phyloP scores from a whole-genome alignment of 2,329 filamentous ascomycete genomes.

The Fusarium tricinctum region DNA sequence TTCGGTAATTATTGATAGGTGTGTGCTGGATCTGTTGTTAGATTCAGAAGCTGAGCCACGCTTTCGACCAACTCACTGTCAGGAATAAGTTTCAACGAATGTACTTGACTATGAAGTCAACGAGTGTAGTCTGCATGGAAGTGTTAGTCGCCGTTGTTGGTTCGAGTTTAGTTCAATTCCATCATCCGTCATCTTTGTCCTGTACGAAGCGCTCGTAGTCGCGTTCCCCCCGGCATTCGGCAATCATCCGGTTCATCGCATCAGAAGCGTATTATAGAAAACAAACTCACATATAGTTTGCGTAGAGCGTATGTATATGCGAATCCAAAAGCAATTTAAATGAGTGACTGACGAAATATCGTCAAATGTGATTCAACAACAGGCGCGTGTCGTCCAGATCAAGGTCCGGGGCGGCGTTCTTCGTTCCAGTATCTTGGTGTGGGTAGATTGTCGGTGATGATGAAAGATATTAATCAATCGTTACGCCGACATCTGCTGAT shows the following conservation, averaged over 20 bases:
- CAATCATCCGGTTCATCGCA: background rate
- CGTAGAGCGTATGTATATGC: constrained; percentile 51
- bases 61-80: constrained; percentile 57
- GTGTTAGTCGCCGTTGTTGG: constrained; percentile 24
- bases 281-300: constrained; percentile 50
- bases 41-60: background rate
- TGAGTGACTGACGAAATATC: constrained; percentile 64
- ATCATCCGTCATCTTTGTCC: background rate
- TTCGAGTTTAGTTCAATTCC: background rate
- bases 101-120: constrained; percentile 71
- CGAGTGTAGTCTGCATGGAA: constrained; percentile 58
- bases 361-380: constrained; percentile 54
- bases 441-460: constrained; percentile 31
- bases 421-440: constrained; percentile 34
- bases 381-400: constrained; percentile 49
- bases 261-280: background rate
- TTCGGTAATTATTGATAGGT: constrained; percentile 40
- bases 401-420: constrained; percentile 44
- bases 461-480: constrained; percentile 50
- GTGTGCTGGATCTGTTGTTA: constrained; percentile 40
- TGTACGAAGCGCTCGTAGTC: background rate
- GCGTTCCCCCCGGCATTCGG: too few relatives aligned
- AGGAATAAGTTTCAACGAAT: constrained; percentile 66
- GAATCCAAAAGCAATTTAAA: constrained; percentile 55
- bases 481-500: constrained; percentile 53